Percentiles rank a stretch among this genome's conserved stretches.
phyloP scores from a whole-genome alignment of 2,329 filamentous ascomycete genomes.

The Calonectria ilicicola region DNA sequence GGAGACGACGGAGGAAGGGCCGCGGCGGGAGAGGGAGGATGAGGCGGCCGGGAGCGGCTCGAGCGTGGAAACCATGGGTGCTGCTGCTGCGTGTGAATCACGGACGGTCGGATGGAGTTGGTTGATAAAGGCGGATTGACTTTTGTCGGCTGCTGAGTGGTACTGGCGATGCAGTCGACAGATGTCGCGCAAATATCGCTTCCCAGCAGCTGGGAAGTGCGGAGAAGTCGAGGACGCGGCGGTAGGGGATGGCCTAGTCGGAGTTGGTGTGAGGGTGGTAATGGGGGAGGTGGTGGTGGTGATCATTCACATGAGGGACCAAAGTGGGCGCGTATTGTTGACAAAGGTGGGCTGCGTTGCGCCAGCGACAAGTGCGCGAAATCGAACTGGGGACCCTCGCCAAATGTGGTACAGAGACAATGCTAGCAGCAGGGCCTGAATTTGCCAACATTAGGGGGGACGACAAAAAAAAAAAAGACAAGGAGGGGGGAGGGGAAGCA shows the following conservation, averaged over 20 bases:
- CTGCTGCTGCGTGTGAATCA: neutral
- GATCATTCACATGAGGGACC: conserved; percentile 39
- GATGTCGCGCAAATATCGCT: conserved; percentile 12
- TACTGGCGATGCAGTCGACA: conserved; percentile 3
- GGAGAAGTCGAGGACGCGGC: neutral
- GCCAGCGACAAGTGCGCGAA: conserved; percentile 30
- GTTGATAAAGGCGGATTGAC: neutral
- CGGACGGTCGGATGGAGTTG: neutral
- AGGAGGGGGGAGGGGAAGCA: conserved; percentile 3
- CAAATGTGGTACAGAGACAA: neutral
- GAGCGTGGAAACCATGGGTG: conserved; percentile 73
- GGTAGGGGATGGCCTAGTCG: conserved; percentile 10
- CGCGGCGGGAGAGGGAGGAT: conserved; percentile 68
- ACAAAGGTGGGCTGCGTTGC: conserved; percentile 33
- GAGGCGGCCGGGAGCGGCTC: conserved; percentile 54
- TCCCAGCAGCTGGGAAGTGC: neutral
- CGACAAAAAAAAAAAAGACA: neutral
- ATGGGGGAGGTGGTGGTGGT: conserved; percentile 26
- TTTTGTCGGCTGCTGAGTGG: neutral
- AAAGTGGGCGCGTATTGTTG: conserved; percentile 19
- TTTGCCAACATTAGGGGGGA: neutral
- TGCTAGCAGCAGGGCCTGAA: neutral
- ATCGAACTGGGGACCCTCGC: conserved; percentile 6
- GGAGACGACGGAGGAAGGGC: conserved; percentile 68
- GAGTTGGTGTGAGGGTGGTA: conserved; percentile 27